phyloP scores from a whole-genome alignment of 1,284 basidiomycete species.

The Dichomitus squalens region DNA sequence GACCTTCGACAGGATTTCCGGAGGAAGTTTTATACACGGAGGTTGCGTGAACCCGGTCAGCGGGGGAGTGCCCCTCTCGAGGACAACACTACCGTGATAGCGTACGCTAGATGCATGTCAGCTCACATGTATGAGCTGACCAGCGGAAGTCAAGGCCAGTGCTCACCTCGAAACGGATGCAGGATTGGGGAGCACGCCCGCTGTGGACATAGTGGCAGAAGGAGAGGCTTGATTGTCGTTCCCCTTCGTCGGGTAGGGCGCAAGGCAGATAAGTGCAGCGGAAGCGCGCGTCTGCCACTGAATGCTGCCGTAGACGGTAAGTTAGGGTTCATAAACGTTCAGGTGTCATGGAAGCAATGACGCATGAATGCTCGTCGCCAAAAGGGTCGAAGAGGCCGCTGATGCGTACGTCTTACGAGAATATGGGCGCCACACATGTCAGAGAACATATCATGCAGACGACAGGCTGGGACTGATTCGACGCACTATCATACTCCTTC shows the following conservation, averaged over 20 bases:
- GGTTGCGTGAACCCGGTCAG: background rate
- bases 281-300: background rate
- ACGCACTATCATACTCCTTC: background rate
- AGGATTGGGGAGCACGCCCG: background rate
- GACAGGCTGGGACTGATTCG: too few relatives aligned
- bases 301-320: background rate
- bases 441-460: background rate
- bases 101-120: background rate
- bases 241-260: background rate
- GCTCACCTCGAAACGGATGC: background rate
- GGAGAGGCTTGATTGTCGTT: background rate
- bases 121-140: too few relatives aligned
- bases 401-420: background rate
- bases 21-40: background rate
- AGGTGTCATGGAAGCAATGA: background rate
- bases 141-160: too few relatives aligned
- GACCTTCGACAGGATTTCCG: slow-evolving; percentile 7
- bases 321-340: slow-evolving; percentile 1
- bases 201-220: background rate
- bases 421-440: background rate
- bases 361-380: background rate
- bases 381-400: background rate
- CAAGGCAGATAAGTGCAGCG: background rate
- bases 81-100: background rate
- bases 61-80: background rate